phyloP scores from a whole-genome alignment of 768 basidiomycete genomes.

The Lentinula sp. region DNA sequence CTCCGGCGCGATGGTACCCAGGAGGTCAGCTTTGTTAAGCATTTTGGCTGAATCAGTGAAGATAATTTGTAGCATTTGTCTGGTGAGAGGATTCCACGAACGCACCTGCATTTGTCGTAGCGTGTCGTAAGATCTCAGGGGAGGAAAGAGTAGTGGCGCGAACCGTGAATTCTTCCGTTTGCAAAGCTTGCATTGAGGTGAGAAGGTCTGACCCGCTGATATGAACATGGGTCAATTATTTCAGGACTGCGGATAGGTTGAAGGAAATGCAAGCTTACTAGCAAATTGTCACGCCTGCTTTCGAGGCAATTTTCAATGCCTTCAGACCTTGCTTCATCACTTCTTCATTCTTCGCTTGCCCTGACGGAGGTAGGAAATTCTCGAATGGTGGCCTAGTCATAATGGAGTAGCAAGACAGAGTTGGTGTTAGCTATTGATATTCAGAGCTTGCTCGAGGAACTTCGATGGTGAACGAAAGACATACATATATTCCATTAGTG shows the following conservation, averaged over 20 bases:
- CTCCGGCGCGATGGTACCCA: constrained; percentile 28
- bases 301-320: constrained; percentile 33
- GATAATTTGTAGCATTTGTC: too few relatives aligned
- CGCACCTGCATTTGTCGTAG: constrained; percentile 31
- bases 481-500: constrained; percentile 27
- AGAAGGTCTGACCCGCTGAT: constrained; percentile 19
- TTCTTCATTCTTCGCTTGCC: constrained; percentile 31
- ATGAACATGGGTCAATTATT: not conserved
- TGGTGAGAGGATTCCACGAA: not conserved
- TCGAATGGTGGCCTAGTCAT: constrained; percentile 37
- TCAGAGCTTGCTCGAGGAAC: not conserved
- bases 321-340: constrained; percentile 34
- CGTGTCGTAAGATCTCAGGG: constrained; percentile 28
- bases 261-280: constrained; percentile 18
- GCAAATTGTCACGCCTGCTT: constrained; percentile 33
- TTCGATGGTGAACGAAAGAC: not conserved
- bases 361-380: constrained; percentile 28
- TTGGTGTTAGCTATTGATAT: constrained; percentile 27
- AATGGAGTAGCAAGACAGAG: constrained; percentile 34
- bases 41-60: constrained; percentile 19
- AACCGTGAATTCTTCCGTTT: constrained; percentile 35
- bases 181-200: constrained; percentile 40
- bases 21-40: constrained; percentile 24
- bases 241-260: not conserved
- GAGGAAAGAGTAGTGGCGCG: constrained; percentile 27